phyloP scores from a whole-genome alignment of 805 yeast species.

The Sugiyamaella americana region DNA sequence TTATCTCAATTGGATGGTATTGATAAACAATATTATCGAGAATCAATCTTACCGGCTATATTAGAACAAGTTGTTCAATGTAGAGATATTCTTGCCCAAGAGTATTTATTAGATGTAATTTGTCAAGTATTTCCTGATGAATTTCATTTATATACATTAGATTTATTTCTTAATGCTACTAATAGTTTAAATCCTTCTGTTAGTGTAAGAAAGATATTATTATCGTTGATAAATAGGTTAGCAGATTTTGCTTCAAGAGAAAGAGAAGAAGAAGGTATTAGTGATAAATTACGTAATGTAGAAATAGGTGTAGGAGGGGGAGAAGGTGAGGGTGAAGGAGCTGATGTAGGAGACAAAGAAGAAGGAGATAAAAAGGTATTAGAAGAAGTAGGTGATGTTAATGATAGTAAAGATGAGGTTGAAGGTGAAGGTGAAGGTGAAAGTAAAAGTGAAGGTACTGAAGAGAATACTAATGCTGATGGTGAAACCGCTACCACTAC shows the following conservation, averaged over 20 bases:
- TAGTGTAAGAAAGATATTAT: conserved; percentile 57
- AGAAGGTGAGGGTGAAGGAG: conserved; percentile 9
- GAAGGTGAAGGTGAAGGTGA: conserved; percentile 6
- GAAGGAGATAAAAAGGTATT: conserved; percentile 5
- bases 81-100: conserved; percentile 86
- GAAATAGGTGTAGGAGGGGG: conserved; percentile 11
- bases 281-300: conserved; percentile 7
- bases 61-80: conserved; percentile 91
- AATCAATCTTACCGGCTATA: conserved; percentile 65
- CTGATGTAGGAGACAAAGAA: conserved; percentile 1
- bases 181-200: conserved; percentile 64
- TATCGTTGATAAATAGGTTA: conserved; percentile 62
- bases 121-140: conserved; percentile 94
- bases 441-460: conserved; percentile 15
- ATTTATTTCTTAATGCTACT: conserved; percentile 58
- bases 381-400: background rate
- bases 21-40: conserved; percentile 41
- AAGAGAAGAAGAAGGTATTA: conserved; percentile 4
- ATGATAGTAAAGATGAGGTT: background rate
- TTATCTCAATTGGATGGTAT: conserved; percentile 75
- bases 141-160: conserved; percentile 73
- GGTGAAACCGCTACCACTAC: background rate
- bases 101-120: conserved; percentile 81
- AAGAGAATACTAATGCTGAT: conserved; percentile 13
- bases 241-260: conserved; percentile 25